Evolutionary conservation across 129 eudicot species (phyloP).

Genomic region (Centrapalus pauciflorus): DNA sequence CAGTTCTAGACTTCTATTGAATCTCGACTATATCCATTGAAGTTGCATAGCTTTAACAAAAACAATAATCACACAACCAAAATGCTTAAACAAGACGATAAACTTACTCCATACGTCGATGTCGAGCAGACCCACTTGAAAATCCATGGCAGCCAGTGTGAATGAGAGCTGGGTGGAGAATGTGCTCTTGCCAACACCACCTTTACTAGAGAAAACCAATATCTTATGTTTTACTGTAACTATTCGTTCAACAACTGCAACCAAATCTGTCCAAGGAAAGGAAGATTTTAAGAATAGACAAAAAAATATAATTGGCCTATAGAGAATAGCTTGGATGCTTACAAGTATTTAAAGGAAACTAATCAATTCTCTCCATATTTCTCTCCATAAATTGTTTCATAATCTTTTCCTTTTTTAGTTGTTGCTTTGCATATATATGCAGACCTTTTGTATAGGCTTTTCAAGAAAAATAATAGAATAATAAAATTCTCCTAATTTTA

Average conservation of each 20-base stretch:
- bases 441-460: too few species aligned
- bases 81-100: background rate
- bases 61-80: background rate
- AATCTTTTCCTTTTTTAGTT: too few species aligned
- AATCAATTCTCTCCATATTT: too few species aligned
- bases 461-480: too few species aligned
- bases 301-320: background rate
- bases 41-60: background rate
- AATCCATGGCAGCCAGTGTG: conserved; percentile 79
- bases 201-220: conserved; percentile 82
- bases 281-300: background rate
- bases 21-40: background rate
- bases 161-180: conserved; percentile 90
- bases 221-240: conserved; percentile 92
- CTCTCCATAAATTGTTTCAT: too few species aligned
- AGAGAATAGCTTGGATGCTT: background rate
- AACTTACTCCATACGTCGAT: conserved; percentile 72
- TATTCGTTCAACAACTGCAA: conserved; percentile 75
- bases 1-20: too few species aligned
- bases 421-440: too few species aligned
- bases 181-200: conserved; percentile 97
- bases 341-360: background rate
- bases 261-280: conserved; percentile 49
- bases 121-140: conserved; percentile 87
- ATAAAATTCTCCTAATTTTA: too few species aligned